Evolutionary conservation across 2,329 filamentous ascomycete species (phyloP).

Genomic region (Coniochaeta prunicola): DNA sequence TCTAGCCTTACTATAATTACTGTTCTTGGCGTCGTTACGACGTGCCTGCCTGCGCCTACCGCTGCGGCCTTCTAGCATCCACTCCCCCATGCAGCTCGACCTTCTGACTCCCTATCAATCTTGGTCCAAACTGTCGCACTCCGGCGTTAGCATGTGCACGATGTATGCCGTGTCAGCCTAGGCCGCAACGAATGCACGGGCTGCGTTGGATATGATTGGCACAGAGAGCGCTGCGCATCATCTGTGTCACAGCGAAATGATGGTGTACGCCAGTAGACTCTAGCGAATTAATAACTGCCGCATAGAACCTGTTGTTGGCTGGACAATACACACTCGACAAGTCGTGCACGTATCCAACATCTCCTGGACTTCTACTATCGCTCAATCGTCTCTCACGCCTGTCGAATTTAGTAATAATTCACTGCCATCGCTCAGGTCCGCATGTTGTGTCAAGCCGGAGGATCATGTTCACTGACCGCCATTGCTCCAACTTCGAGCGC

Average conservation of each 20-base stretch:
- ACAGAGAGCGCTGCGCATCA: not conserved
- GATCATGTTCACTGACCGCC: not conserved
- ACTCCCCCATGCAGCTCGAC: not conserved
- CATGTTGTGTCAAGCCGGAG: not conserved
- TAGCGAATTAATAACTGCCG: conserved; percentile 2
- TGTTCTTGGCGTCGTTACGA: not conserved
- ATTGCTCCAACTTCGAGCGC: not conserved
- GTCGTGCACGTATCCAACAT: not conserved
- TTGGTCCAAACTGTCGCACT: not conserved
- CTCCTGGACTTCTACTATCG: not conserved
- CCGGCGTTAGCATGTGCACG: not conserved
- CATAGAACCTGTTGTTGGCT: not conserved
- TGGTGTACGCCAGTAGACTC: too few relatives aligned
- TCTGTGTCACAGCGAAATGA: not conserved
- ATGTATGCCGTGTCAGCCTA: not conserved
- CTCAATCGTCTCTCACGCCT: not conserved
- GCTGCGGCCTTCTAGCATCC: not conserved
- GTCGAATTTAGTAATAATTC: not conserved
- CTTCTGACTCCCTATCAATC: not conserved
- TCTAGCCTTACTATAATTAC: not conserved
- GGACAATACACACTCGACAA: not conserved
- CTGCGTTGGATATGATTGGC: not conserved
- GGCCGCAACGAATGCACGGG: not conserved
- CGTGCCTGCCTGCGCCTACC: not conserved
- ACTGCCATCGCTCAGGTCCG: not conserved